A percentile compares a stretch with the other conserved stretches of the same genome.
Evolutionary conservation across 2,329 filamentous ascomycete genomes (phyloP).

Genomic region (Leptodontidium sp.): DNA sequence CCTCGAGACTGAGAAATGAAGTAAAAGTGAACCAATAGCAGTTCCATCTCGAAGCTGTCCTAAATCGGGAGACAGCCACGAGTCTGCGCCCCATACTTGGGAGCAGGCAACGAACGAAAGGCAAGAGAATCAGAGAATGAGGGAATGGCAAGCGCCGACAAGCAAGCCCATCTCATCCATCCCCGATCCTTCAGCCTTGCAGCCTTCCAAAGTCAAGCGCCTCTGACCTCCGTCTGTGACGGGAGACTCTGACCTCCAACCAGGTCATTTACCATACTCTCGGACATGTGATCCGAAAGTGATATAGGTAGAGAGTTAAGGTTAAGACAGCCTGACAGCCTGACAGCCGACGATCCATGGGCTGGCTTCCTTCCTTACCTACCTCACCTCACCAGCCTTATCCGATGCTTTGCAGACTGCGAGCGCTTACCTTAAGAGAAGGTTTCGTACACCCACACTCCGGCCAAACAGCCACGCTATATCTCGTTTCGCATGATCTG

Average conservation of each 20-base stretch:
- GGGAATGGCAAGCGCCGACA: background rate
- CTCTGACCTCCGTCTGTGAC: too few relatives aligned
- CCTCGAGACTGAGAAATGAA: background rate
- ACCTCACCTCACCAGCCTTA: background rate
- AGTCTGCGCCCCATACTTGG: background rate
- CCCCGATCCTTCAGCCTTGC: conserved; percentile 6
- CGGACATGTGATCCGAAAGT: background rate
- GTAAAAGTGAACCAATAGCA: background rate
- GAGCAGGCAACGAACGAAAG: background rate
- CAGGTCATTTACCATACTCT: background rate
- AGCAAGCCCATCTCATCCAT: background rate
- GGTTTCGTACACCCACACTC: background rate
- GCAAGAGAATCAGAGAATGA: background rate
- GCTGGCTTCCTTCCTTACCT: background rate
- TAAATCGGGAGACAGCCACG: conserved; percentile 7
- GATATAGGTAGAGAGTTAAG: background rate
- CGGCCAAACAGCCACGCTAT: background rate
- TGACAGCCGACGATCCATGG: background rate
- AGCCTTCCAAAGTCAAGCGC: background rate
- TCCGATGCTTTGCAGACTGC: background rate
- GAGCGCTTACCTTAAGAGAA: too few relatives aligned
- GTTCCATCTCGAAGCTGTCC: background rate
- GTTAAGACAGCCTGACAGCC: too few relatives aligned
- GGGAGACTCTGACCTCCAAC: background rate
- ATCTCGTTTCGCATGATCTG: background rate